Percentiles rank a stretch among this genome's conserved stretches.
These are phyloP conservation scores for Amaranthus cruentus DNA, from an alignment of 148 eudicot species.

Conservation along the genomic window DNA sequence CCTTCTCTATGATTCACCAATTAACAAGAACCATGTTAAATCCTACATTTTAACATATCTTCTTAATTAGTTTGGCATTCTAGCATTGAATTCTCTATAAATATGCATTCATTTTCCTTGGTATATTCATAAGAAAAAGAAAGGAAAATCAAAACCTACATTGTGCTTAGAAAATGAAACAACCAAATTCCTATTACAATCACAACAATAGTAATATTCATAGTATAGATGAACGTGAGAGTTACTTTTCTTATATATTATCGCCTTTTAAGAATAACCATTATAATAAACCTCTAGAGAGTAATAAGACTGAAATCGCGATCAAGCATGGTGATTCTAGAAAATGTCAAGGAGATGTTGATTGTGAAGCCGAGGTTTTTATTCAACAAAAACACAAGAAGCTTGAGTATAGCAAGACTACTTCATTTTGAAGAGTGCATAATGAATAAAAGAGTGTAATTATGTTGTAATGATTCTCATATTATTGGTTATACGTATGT, in stretches of 20 bases:
- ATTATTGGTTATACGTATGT: too few species aligned
- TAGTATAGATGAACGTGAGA: constrained; percentile 26
- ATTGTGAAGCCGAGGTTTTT: constrained; percentile 29
- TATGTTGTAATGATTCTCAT: too few species aligned
- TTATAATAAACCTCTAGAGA: neutral
- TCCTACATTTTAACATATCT: neutral
- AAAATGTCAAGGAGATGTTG: constrained; percentile 18
- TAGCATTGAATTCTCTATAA: too few species aligned
- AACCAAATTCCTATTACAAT: neutral
- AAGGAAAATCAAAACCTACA: neutral
- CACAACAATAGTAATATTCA: neutral
- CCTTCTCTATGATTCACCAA: neutral
- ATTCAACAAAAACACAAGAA: constrained; percentile 21
- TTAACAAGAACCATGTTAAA: neutral
- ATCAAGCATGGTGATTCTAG: constrained; percentile 3
- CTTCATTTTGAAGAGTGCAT: too few species aligned
- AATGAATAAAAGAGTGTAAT: too few species aligned
- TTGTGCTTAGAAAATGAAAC: constrained; percentile 18
- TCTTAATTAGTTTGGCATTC: neutral
- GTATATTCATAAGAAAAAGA: neutral
- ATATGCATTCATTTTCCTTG: too few species aligned
- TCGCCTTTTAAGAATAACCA: constrained; percentile 13
- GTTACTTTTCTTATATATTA: constrained; percentile 21
- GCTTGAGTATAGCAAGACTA: constrained; percentile 19
- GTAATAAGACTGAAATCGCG: constrained; percentile 5